Percentiles rank a stretch among this genome's conserved stretches.
These are phyloP conservation scores for Phytopythium chamaehyphon DNA, from an alignment of 352 stramenopile species.

Conservation along the genomic window DNA sequence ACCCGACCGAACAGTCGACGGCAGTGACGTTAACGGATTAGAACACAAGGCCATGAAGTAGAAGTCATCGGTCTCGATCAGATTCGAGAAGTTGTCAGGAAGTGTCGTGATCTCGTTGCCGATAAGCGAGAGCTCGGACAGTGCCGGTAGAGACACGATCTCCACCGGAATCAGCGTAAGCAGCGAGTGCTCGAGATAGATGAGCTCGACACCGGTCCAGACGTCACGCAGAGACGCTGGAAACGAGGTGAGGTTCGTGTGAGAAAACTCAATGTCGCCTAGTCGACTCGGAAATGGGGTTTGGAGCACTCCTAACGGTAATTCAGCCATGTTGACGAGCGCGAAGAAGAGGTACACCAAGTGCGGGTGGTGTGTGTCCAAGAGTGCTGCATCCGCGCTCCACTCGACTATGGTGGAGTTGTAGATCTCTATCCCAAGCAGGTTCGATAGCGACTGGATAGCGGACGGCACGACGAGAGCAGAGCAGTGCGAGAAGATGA, in stretches of 20 bases:
- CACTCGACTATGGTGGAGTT: conserved; percentile 48
- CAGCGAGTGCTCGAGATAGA: conserved; percentile 29
- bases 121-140: conserved; percentile 31
- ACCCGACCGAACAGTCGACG: conserved; percentile 6
- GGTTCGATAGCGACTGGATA: conserved; percentile 27
- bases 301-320: conserved; percentile 32
- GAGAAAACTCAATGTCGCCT: conserved; percentile 38
- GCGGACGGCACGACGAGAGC: conserved; percentile 24
- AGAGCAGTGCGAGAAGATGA: conserved; percentile 51
- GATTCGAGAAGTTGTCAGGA: conserved; percentile 13
- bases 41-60: conserved; percentile 19
- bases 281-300: conserved; percentile 23
- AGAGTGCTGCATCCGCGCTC: conserved; percentile 27
- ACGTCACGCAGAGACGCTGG: conserved; percentile 18
- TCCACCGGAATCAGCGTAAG: conserved; percentile 21
- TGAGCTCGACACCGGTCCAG: conserved; percentile 21
- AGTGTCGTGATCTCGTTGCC: conserved; percentile 22
- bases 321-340: conserved; percentile 33
- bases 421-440: conserved; percentile 51
- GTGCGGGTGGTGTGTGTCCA: conserved; percentile 15
- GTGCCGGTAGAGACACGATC: conserved; percentile 9
- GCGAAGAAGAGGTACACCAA: conserved; percentile 34
- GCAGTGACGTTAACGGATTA: conserved; percentile 25
- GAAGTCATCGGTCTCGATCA: conserved; percentile 11
- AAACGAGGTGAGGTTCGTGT: conserved; percentile 32